Conservation (phyloP, 208 protist genomes). For the Novymonas esmeraldas region DNA sequence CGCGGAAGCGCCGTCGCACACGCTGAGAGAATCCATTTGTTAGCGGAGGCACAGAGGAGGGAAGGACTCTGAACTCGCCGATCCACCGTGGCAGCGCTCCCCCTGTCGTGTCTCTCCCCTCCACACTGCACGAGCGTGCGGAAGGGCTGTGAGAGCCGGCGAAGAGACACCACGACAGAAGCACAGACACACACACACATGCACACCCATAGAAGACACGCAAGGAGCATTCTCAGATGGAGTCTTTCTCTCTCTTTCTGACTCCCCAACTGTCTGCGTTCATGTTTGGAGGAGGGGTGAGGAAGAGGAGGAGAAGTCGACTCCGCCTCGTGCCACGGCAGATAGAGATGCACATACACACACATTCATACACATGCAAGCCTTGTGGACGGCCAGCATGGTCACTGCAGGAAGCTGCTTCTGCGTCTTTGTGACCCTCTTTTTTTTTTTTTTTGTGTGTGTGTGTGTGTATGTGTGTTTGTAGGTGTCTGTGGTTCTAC, state of each 20-base stretch:
- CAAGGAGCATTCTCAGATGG: too few relatives aligned
- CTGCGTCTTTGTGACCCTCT: slow-evolving; percentile 3
- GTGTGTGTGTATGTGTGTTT: background rate
- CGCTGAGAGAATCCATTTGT: background rate
- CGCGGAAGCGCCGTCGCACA: slow-evolving; percentile 4
- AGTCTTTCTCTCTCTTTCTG: too few relatives aligned
- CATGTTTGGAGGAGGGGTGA: too few relatives aligned
- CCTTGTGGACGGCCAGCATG: too few relatives aligned
- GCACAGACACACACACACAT: background rate
- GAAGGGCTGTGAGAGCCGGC: too few relatives aligned
- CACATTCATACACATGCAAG: background rate
- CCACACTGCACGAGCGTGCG: too few relatives aligned
- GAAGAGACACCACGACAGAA: background rate
- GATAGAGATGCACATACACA: background rate
- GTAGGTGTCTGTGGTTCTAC: background rate
- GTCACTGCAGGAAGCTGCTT: too few relatives aligned
- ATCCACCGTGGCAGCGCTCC: background rate
- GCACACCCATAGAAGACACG: background rate
- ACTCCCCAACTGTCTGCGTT: too few relatives aligned
- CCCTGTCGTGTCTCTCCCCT: background rate
- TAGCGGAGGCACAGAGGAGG: background rate
- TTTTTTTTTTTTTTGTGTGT: slow-evolving; percentile 15
- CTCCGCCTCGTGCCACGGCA: too few relatives aligned
- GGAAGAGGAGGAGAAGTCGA: too few relatives aligned
- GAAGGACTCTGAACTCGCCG: background rate